Evolutionary conservation across 768 basidiomycete species (phyloP), one percentile per base, ranked within the genome.

Genomic region (Boletus fagicola): DNA sequence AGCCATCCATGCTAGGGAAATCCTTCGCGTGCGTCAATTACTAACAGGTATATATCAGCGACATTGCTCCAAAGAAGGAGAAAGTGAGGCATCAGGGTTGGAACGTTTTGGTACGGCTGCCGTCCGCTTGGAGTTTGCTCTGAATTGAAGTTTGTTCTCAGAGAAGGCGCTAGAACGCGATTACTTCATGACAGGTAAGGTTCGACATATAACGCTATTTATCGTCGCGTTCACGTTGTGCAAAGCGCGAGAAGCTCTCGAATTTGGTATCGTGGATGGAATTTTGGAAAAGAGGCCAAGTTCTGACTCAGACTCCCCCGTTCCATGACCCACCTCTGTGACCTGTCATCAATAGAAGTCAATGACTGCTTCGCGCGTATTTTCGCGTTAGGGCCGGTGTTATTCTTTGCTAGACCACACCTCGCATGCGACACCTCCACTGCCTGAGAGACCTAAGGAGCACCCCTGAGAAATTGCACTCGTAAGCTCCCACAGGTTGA

Each of bases 1-100:
- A 63, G 92, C 94, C n/a, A 95, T 96, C 60, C 93, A 96, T 68
- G 96, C 96, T 4, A 91, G 90, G 71, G 94, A 98, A 75, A 98
- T 98, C 66, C 80, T 98, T 28, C 86, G 94, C 42, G 87, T 95
- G 60, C 82, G 95, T 44, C 83, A 90, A 59, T 72, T 87, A 5
- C 77, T 98, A 52, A 97, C 95, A 20, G 79, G 82, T 50, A 94
- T 97, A 68, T 97, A 97, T 77, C 90, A 91, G 69, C 80, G 79
- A 61, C 95, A 98, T 68, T 97, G 95, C 73, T 80, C 74, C 18
- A 82, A 78, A 62, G 75, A 78, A 48, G 84, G 78, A 31, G 94
- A 97, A 75, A 78, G 70, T 55, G 75, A 81, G 54, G 82, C 78
- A 51, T 80, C 78, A 49, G 90, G 88, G 24, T 65, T 90, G 64